Base-by-base conservation (phyloP, 75 land plant species). In the Pseudotsuga menziesii region DNA sequence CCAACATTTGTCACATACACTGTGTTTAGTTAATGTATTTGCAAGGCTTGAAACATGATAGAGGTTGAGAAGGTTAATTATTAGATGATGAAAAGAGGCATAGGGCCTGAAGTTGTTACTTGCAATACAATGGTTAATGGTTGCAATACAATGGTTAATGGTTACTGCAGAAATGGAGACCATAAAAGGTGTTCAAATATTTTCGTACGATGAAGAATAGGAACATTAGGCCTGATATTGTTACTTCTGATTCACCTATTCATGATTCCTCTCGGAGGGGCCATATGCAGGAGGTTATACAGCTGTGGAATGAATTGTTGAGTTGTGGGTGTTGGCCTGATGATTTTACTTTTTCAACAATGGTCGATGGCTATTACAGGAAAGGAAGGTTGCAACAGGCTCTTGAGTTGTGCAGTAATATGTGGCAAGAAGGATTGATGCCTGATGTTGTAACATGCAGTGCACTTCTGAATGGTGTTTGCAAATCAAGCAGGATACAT, bases 81-180 rank as follows among this genome's bases (percentile, higher is more conserved):
- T 9, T 92, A 91, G 57, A 91, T 96, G 96, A 55, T 90, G 8
- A 85, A 84, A 13, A 74, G 17, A 1, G 91, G 91, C 0, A 80
- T 81, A 29, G 20, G 66, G 0, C 89, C 92, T 19, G 88, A 94
- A 77, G 79, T 88, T 4, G 82, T 83, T 57, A 92, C 93, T n/a
- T n/a, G n/a, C n/a, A n/a, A n/a, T n/a, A n/a, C n/a, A n/a, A n/a
- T n/a, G n/a, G n/a, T n/a, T n/a, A n/a, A n/a, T n/a, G n/a, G n/a
- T 11, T 94, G 87, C 84, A 96, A 96, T 77, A 84, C 83, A 55
- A 55, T 96, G 77, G 89, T 95, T 83, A 92, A 93, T 86, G 91
- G 88, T 4, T 89, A 86, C 72, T 89, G 89, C 2, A 89, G 88
- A 0, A 62, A 92, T 36, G 83, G 90, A 17, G 91, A 93, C 67